Evolutionary conservation across 306 rosid species (phyloP).

Genomic region (Fagus sylvatica): DNA sequence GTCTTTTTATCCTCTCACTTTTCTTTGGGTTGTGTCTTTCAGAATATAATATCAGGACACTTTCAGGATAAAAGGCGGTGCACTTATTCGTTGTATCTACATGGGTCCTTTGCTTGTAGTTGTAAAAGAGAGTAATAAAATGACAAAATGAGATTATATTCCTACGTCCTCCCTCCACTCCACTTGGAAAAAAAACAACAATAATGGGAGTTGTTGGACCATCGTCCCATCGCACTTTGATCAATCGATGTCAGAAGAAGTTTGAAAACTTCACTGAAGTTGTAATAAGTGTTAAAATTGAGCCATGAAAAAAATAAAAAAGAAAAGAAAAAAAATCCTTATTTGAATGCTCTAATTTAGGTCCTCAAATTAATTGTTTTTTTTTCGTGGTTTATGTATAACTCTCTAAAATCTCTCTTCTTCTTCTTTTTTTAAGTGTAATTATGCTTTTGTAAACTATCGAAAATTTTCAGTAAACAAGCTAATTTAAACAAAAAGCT

Average conservation of each 20-base stretch:
- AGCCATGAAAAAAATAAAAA: no score
- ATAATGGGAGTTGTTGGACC: constrained; percentile 4
- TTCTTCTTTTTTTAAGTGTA: no score
- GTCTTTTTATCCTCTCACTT: background rate
- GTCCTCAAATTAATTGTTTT: no score
- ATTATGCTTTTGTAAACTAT: no score
- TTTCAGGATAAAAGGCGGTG: background rate
- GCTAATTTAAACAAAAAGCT: no score
- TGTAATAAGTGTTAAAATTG: no score
- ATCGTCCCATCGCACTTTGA: background rate
- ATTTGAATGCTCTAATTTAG: no score
- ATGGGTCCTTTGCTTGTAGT: background rate
- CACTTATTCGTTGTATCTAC: background rate
- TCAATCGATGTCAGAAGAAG: background rate
- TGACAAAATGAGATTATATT: background rate
- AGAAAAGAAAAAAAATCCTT: no score
- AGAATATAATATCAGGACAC: background rate
- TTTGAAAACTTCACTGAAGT: no score
- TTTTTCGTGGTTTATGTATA: no score
- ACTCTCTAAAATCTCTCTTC: no score
- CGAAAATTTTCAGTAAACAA: no score
- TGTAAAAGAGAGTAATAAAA: background rate
- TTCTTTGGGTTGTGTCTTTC: background rate
- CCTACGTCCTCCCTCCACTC: background rate
- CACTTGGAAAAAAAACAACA: background rate